phyloP scores from a whole-genome alignment of 2,329 filamentous ascomycete species.

The Ophiostoma angusticollis region DNA sequence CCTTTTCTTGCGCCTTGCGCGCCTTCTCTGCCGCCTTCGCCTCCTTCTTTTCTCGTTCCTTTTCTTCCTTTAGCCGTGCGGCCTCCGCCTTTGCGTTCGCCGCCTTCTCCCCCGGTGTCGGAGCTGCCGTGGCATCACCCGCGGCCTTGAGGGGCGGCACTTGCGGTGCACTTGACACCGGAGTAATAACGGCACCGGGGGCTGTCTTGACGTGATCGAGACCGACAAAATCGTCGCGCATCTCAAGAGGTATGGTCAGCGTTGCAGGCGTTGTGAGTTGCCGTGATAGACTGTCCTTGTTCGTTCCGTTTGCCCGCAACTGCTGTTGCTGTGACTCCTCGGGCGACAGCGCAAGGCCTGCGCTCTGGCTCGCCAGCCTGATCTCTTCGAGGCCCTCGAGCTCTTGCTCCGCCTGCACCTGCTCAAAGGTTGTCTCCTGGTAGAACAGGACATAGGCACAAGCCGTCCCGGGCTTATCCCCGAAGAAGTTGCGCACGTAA shows the following conservation, averaged over 20 bases:
- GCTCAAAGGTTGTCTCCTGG: slow-evolving; percentile 69
- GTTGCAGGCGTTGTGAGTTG: slow-evolving; percentile 37
- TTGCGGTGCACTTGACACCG: slow-evolving; percentile 15
- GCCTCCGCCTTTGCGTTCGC: slow-evolving; percentile 14
- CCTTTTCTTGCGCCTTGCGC: slow-evolving; percentile 32
- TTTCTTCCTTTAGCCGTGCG: slow-evolving; percentile 40
- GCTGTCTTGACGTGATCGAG: slow-evolving; percentile 57
- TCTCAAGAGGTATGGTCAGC: slow-evolving; percentile 25
- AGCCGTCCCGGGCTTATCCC: slow-evolving; percentile 78
- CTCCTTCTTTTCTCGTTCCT: slow-evolving; percentile 58
- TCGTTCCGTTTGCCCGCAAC: slow-evolving; percentile 30
- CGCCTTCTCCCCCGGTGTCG: slow-evolving; percentile 14
- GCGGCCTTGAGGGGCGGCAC: slow-evolving; percentile 21
- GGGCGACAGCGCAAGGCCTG: slow-evolving; percentile 34
- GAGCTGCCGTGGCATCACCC: slow-evolving; percentile 18
- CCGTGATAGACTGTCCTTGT: slow-evolving; percentile 29
- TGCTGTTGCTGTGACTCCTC: slow-evolving; percentile 26
- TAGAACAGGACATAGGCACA: slow-evolving; percentile 98
- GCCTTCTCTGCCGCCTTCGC: slow-evolving; percentile 40
- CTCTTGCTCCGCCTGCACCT: slow-evolving; percentile 65
- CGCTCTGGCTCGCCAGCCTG: slow-evolving; percentile 41
- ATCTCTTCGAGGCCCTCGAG: slow-evolving; percentile 58
- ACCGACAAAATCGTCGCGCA: slow-evolving; percentile 40
- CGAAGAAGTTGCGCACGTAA: slow-evolving; percentile 95
- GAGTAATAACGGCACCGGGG: slow-evolving; percentile 26